A percentile compares a stretch with the other conserved stretches of the same genome.
phyloP scores from a whole-genome alignment of 139 green algal genomes.

The Chlorella sp. region DNA sequence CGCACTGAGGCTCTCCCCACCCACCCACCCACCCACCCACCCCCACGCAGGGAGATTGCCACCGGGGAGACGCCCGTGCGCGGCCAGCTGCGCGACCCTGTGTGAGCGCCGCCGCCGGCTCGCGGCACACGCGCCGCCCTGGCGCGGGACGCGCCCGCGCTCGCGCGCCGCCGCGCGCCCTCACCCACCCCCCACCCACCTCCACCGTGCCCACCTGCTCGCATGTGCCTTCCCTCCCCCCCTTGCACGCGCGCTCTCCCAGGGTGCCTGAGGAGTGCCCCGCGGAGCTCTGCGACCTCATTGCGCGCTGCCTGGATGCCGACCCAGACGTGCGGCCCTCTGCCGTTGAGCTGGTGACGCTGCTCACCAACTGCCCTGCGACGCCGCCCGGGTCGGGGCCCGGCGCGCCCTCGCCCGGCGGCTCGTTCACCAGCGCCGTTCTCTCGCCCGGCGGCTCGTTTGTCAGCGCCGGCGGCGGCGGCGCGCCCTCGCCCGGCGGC shows the following conservation, averaged over 20 bases:
- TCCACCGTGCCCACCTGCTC: not conserved
- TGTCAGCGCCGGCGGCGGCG: too few species aligned
- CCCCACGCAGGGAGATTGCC: conserved; percentile 30
- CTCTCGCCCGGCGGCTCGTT: too few species aligned
- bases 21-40: too few species aligned
- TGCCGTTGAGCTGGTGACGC: conserved; percentile 23
- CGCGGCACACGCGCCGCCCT: not conserved
- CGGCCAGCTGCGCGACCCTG: conserved; percentile 21
- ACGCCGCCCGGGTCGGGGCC: too few species aligned
- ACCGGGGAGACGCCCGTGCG: conserved; percentile 20
- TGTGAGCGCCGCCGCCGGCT: not conserved
- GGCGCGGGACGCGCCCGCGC: not conserved
- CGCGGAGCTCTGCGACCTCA: conserved; percentile 13
- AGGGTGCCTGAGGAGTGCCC: conserved; percentile 49
- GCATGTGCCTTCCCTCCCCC: not conserved
- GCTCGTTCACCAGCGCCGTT: too few species aligned
- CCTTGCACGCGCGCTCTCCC: not conserved
- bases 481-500: too few species aligned
- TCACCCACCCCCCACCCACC: not conserved
- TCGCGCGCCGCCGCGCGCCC: not conserved
- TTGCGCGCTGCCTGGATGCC: conserved; percentile 33
- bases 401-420: too few species aligned
- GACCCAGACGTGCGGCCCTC: conserved; percentile 36
- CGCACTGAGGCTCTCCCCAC: too few species aligned
- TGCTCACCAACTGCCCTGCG: not conserved